These are phyloP conservation scores for Debaryomyces maramus DNA, from an alignment of 805 yeast species.

Conservation along the genomic window DNA sequence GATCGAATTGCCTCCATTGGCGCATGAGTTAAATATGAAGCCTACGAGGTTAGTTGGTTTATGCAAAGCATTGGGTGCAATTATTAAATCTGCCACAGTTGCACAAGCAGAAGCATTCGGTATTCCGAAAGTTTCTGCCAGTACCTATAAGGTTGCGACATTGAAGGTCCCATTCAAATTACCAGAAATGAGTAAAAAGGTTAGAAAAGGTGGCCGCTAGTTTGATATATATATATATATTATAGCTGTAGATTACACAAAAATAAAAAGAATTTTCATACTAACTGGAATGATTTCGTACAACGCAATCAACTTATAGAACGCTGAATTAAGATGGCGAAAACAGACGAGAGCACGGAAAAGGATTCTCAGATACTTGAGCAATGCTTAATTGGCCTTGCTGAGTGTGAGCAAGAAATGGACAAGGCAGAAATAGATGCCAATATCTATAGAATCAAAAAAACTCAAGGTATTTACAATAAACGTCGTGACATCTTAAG, in stretches of 20 bases:
- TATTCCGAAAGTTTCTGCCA: conserved; percentile 57
- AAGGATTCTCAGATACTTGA: conserved; percentile 19
- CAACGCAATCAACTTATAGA: no score
- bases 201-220: conserved; percentile 31
- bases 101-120: conserved; percentile 77
- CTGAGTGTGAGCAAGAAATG: conserved; percentile 58
- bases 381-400: conserved; percentile 42
- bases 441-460: conserved; percentile 51
- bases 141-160: conserved; percentile 74
- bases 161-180: conserved; percentile 85
- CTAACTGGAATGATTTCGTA: no score
- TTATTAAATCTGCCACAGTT: conserved; percentile 65
- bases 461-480: conserved; percentile 57
- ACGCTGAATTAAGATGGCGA: conserved; percentile 1
- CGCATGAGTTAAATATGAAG: conserved; percentile 79
- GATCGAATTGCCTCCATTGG: conserved; percentile 76
- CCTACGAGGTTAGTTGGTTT: conserved; percentile 69
- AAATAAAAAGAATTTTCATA: no score
- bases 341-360: not conserved
- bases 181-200: conserved; percentile 78
- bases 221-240: not conserved
- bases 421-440: conserved; percentile 61
- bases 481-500: conserved; percentile 54
- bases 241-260: not conserved
- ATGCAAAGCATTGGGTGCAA: conserved; percentile 81